Conservation (phyloP, 2,329 filamentous ascomycete species). For the Pseudonectria buxi region DNA sequence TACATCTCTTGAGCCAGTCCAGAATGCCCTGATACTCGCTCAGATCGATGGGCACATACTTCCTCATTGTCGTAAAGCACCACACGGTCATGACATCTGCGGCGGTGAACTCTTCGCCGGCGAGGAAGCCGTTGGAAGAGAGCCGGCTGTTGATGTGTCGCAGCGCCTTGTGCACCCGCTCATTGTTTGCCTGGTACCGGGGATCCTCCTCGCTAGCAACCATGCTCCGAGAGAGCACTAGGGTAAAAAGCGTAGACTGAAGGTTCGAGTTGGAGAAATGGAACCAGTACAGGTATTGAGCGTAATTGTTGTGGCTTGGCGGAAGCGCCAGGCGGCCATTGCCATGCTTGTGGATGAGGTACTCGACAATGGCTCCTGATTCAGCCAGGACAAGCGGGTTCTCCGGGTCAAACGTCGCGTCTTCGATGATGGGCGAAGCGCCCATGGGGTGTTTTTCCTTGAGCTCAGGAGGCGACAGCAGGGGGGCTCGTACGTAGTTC, state of each 20-base stretch:
- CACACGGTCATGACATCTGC: conserved; percentile 61
- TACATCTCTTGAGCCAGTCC: conserved; percentile 38
- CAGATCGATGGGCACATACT: conserved; percentile 40
- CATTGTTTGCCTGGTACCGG: not conserved
- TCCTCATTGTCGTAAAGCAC: conserved; percentile 53
- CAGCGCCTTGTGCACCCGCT: conserved; percentile 33
- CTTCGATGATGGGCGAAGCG: conserved; percentile 54
- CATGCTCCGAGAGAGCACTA: conserved; percentile 27
- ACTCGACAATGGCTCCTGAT: conserved; percentile 53
- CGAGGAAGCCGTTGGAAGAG: conserved; percentile 44
- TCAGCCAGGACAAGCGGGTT: conserved; percentile 44
- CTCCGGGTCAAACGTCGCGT: conserved; percentile 34
- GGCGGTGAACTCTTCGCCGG: conserved; percentile 54
- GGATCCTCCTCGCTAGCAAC: conserved; percentile 22
- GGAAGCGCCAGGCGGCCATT: conserved; percentile 40
- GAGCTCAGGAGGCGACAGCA: conserved; percentile 15
- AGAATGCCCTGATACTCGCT: conserved; percentile 36
- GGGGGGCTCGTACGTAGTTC: conserved; percentile 11
- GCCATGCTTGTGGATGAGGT: conserved; percentile 50
- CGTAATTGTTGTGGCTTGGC: conserved; percentile 42
- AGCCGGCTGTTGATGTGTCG: conserved; percentile 47
- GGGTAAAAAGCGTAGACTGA: conserved; percentile 30
- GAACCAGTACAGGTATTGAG: conserved; percentile 59
- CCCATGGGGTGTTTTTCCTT: conserved; percentile 38
- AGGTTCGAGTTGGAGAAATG: conserved; percentile 48